These are phyloP conservation scores for Candida glucosophila DNA, from an alignment of 1,139 yeast genomes.

Conservation along the genomic window DNA sequence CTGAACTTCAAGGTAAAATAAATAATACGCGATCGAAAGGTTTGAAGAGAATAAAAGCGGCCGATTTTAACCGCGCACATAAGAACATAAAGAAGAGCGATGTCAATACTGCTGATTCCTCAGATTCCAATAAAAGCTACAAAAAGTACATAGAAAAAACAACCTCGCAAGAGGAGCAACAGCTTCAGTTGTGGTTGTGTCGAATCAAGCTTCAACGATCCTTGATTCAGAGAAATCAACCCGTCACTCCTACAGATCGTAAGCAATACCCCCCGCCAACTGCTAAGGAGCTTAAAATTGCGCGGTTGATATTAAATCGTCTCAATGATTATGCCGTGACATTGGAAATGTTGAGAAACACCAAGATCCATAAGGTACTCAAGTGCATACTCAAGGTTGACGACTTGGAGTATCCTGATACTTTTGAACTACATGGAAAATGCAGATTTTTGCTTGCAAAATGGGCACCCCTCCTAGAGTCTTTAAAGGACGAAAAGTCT, in stretches of 20 bases:
- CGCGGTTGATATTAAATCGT: slow-evolving; percentile 44
- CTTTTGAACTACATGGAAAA: slow-evolving; percentile 40
- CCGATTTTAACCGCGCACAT: slow-evolving; percentile 6
- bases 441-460: slow-evolving; percentile 33
- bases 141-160: background rate
- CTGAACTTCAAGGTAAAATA: no score
- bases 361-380: slow-evolving; percentile 47
- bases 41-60: slow-evolving; percentile 3
- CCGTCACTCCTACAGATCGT: slow-evolving; percentile 28
- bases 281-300: slow-evolving; percentile 46
- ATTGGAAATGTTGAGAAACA: slow-evolving; percentile 43
- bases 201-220: slow-evolving; percentile 38
- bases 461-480: slow-evolving; percentile 35
- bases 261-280: slow-evolving; percentile 31
- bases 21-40: slow-evolving; percentile 1
- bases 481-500: slow-evolving; percentile 27
- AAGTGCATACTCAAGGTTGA: slow-evolving; percentile 38
- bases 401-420: slow-evolving; percentile 35
- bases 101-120: background rate
- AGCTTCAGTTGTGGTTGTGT: slow-evolving; percentile 41
- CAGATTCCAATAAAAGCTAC: background rate
- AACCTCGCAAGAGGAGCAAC: slow-evolving; percentile 25
- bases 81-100: background rate
- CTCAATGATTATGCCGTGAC: slow-evolving; percentile 44
- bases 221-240: slow-evolving; percentile 36